Base-by-base conservation (phyloP, 306 rosid species). In the Fragaria vesca region DNA sequence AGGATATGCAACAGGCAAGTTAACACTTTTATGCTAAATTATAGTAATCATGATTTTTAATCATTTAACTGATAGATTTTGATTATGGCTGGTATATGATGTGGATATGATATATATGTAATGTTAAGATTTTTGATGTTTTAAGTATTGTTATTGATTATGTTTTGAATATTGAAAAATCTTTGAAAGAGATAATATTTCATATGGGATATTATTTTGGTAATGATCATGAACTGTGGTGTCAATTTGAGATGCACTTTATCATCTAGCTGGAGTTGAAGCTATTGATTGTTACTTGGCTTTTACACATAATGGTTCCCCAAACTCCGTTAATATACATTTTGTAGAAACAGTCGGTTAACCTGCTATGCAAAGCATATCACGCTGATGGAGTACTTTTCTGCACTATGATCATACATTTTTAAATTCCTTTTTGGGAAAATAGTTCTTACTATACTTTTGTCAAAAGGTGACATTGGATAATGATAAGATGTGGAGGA, bases 1-100 rank as follows among this genome's bases (percentile, higher is more conserved):
- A 87, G 69, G 99, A 96, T 82, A 73, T 93, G 83, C 92, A 91
- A 82, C 91, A 89, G 99, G 99, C 88, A 88, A 80, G 81, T 78
- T 76, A 76, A 62, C 46, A 38, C 30, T 62, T 57, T 28, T 36
- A 48, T 60, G 65, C 65, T 38, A 46, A 28, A 36, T 40, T 62
- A 11, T 46, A 62, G 60, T n/a, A 15, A 66, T 61, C 60, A 45
- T 75, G 47, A 28, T 17, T 8, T 58, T 43, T 42, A 45, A 60
- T 36, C 51, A 48, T 46, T 46, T 55, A 75, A 24, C 21, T 11
- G 38, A 12, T 69, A 17, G 68, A 58, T 32, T 40, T 38, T 32
- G 15, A 42, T 55, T 38, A 20, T 67, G 43, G 52, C 8, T 43
- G 16, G 61, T 40, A 55, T 51, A 20, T 54, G 38, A 58, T 43